Evolutionary conservation across 805 yeast genomes (phyloP), one percentile per base, ranked within the genome.

Genomic region (Ogataea glucozyma): DNA sequence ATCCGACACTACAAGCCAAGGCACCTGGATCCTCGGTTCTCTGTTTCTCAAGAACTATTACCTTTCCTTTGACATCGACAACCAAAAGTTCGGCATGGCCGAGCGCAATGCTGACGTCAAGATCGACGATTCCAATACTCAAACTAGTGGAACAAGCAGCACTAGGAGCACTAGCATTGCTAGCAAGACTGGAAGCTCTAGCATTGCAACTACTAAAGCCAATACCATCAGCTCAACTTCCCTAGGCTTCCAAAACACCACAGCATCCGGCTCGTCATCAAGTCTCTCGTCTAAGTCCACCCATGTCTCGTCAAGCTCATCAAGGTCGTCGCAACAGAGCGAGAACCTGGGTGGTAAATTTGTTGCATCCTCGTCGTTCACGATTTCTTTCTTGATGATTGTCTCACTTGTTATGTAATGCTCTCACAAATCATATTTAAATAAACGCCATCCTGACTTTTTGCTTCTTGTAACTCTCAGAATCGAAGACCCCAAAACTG

Each of bases 11-110:
- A 60, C 69, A 9, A 57, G 58, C 24, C 61, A 67, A 40, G 65
- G 65, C 13, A 58, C 71, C 1, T 82, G 88, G 88, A 73, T 82
- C 40, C 61, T 82, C 29, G 88, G 88, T 4, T 81, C 78, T n/a
- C 68, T 78, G 3, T 81, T 82, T 54, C 59, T 82, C 51, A 72
- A 73, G 44, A 67, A 69, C 23, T 79, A 71, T 41, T 81, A 79
- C 56, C 70, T 81, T 2, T 76, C 78, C 11, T 82, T 79, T 51
- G 83, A 82, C 51, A 65, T 76, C 43, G 77, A 71, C 38, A 54
- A 69, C n/a, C 65, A 61, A 34, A 53, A 57, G 48, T 65, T 82
- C 35, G 86, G 85, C 0, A 71, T 82, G 41, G 85, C 81, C n/a
- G 53, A 63, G 17, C 66, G 71, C 46, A 67, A 67, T 45, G 32